These are phyloP conservation scores for Suillus subluteus DNA, from an alignment of 768 basidiomycete species.

Conservation along the genomic window DNA sequence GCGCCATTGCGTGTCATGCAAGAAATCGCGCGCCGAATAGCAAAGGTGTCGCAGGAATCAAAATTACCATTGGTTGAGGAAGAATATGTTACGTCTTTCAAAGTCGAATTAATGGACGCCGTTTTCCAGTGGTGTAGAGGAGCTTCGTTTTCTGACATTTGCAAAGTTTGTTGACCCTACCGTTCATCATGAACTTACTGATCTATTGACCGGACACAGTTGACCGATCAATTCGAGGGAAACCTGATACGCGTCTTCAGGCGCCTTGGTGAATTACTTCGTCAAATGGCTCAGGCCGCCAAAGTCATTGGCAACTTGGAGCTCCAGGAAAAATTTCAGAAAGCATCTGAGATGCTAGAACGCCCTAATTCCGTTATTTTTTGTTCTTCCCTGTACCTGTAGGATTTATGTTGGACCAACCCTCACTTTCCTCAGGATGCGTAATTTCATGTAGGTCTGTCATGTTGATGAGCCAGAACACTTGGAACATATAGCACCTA, in stretches of 20 bases:
- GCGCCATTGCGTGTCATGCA: conserved; percentile 94
- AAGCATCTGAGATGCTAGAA: conserved; percentile 90
- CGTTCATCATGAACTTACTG: not conserved
- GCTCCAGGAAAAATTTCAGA: conserved; percentile 91
- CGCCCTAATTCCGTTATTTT: conserved; percentile 93
- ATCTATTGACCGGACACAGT: conserved; percentile 45
- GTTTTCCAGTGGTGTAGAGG: conserved; percentile 99
- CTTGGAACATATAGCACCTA: not conserved
- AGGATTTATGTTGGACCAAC: conserved; percentile 13
- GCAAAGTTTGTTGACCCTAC: conserved; percentile 65
- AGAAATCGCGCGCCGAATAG: conserved; percentile 92
- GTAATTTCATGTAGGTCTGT: not conserved
- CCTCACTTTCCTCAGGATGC: not conserved
- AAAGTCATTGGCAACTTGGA: conserved; percentile 97
- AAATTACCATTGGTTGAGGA: conserved; percentile 90
- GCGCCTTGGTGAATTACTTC: conserved; percentile 88
- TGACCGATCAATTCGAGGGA: conserved; percentile 97
- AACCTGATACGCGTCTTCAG: conserved; percentile 96
- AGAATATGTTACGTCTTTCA: conserved; percentile 95
- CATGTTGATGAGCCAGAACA: not conserved
- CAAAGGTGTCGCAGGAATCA: conserved; percentile 94
- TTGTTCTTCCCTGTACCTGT: conserved; percentile 84
- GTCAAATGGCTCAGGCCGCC: conserved; percentile 95
- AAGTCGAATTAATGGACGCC: conserved; percentile 98
- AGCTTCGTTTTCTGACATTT: conserved; percentile 93